These are phyloP conservation scores for Phialemoniopsis sp. DNA, from an alignment of 2,329 filamentous ascomycete species.

Conservation along the genomic window DNA sequence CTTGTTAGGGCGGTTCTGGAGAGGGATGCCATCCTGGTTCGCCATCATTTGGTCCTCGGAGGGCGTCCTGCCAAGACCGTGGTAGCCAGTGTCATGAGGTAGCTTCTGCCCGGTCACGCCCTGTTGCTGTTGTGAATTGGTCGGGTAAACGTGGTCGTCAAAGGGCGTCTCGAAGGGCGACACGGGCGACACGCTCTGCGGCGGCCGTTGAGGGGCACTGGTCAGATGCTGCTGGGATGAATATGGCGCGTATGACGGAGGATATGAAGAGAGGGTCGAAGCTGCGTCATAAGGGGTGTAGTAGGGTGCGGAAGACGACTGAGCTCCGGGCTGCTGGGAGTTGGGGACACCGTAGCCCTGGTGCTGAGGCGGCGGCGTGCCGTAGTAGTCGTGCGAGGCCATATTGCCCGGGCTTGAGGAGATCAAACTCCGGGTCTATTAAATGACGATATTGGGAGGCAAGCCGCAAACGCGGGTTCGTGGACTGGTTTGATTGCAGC, in stretches of 20 bases:
- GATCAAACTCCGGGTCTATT: slow-evolving; percentile 4
- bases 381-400: slow-evolving; percentile 65
- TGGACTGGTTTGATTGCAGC: too few species aligned
- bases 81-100: slow-evolving; percentile 55
- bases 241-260: slow-evolving; percentile 21
- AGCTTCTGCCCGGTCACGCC: slow-evolving; percentile 21
- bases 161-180: slow-evolving; percentile 62
- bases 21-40: slow-evolving; percentile 49
- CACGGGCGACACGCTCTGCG: slow-evolving; percentile 8
- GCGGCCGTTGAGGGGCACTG: slow-evolving; percentile 9
- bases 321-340: slow-evolving; percentile 29
- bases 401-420: slow-evolving; percentile 32
- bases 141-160: slow-evolving; percentile 63
- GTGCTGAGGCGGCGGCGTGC: slow-evolving; percentile 26
- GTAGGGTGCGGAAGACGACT: slow-evolving; percentile 2
- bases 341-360: slow-evolving; percentile 18
- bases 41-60: slow-evolving; percentile 26
- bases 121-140: slow-evolving; percentile 32
- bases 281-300: slow-evolving; percentile 24
- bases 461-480: background rate
- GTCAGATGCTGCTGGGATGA: slow-evolving; percentile 27
- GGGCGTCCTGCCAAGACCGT: slow-evolving; percentile 35
- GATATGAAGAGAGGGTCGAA: slow-evolving; percentile 9
- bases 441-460: background rate
- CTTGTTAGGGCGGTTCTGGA: slow-evolving; percentile 44